phyloP scores from a whole-genome alignment of 495 filamentous ascomycete genomes.

The Opeltia flavorubescens region DNA sequence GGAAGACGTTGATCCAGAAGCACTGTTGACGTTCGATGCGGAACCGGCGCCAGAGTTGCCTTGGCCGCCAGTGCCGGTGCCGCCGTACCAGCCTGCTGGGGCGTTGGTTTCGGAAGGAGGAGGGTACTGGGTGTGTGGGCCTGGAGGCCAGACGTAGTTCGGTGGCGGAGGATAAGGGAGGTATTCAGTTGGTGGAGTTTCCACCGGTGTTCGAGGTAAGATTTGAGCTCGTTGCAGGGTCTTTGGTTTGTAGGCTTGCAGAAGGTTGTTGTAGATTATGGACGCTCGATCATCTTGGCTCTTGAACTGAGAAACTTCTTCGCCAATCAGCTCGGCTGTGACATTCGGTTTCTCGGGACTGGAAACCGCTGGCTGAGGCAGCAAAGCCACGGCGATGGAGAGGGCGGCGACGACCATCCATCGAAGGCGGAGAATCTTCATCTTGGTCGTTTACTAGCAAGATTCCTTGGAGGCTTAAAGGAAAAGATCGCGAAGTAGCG shows the following conservation, averaged over 20 bases:
- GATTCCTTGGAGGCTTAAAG: too few relatives aligned
- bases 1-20: background rate
- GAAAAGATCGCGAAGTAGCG: too few relatives aligned
- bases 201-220: constrained; percentile 9
- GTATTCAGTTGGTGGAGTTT: constrained; percentile 14
- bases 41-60: background rate
- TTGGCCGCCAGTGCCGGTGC: constrained; percentile 1
- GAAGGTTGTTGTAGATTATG: background rate
- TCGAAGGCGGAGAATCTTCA: too few relatives aligned
- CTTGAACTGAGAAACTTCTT: too few relatives aligned
- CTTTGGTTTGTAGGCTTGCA: too few relatives aligned
- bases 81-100: constrained; percentile 1
- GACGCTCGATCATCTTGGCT: too few relatives aligned
- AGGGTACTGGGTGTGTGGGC: constrained; percentile 6
- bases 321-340: too few relatives aligned
- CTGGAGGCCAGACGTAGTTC: constrained; percentile 8
- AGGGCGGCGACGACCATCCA: too few relatives aligned
- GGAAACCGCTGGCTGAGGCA: too few relatives aligned
- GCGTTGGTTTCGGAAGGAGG: background rate
- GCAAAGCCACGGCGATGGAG: too few relatives aligned
- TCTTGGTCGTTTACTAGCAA: too few relatives aligned
- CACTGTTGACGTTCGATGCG: background rate
- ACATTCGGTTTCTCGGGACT: too few relatives aligned
- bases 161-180: constrained; percentile 14
- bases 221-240: background rate